These are phyloP conservation scores for Fagopyrum tataricum DNA, from an alignment of 148 eudicot species.

Conservation along the genomic window DNA sequence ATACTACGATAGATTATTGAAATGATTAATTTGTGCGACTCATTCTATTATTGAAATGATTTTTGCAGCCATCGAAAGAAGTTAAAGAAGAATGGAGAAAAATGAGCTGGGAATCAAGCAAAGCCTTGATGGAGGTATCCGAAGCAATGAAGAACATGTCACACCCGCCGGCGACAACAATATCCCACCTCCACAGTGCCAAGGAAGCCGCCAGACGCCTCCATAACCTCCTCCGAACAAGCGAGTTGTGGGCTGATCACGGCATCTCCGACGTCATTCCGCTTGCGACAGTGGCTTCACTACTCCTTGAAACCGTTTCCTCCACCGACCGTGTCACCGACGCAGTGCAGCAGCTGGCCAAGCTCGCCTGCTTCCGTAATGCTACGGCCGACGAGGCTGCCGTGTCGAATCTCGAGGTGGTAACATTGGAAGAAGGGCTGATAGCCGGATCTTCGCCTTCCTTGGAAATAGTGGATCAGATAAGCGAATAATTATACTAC, in stretches of 20 bases:
- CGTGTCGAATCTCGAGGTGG: neutral
- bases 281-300: constrained; percentile 20
- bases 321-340: constrained; percentile 19
- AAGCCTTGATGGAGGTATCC: constrained; percentile 41
- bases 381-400: neutral
- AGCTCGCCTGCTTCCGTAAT: constrained; percentile 15
- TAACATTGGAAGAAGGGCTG: neutral
- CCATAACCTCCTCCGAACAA: constrained; percentile 16
- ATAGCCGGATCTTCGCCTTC: neutral
- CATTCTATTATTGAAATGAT: no score
- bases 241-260: constrained; percentile 11
- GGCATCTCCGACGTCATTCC: constrained; percentile 14
- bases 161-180: constrained; percentile 19
- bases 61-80: constrained; percentile 30
- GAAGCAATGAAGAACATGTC: constrained; percentile 33
- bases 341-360: constrained; percentile 25
- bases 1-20: no score
- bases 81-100: constrained; percentile 39
- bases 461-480: no score
- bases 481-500: no score
- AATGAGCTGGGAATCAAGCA: constrained; percentile 41
- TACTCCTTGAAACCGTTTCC: constrained; percentile 18
- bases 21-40: no score
- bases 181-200: constrained; percentile 29
- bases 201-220: constrained; percentile 34